Base-by-base conservation (phyloP, 805 yeast genomes). In the Komagataella populi region DNA sequence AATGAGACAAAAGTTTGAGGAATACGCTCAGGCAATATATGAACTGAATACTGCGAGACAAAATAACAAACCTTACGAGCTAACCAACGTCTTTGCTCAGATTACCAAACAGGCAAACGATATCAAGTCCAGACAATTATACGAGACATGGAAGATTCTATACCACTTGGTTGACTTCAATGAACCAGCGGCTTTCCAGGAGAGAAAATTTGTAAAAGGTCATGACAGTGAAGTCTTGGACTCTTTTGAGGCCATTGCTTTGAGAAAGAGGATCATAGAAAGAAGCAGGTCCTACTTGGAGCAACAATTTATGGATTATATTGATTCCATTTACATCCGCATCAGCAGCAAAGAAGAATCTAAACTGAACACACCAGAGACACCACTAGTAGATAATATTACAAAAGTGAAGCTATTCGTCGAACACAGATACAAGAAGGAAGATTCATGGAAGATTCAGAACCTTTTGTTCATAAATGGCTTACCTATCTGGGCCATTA, bases 401-500 rank as follows among this genome's bases (percentile, higher is more conserved):
- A 83, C 81, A 63, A 90, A 86, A 60, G 77, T 90, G 36, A 76
- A 77, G 54, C 79, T 84, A 50, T 76, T 86, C 60, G 64, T 78
- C 60, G 73, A 80, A 53, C 52, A 68, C 64, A 59, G 77, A 66
- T 61, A 67, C 64, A 54, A 63, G 49, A 61, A 58, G 43, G 53
- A 53, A 49, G 57, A 60, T 18, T 66, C 70, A 36, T 74, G 84
- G 82, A 73, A 72, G 51, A 58, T 74, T 44, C 70, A 72, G n/a
- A 76, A 77, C 54, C 59, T 85, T 48, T 74, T 83, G 45, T 69
- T 83, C 51, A 81, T 88, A 22, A 90, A 91, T 65, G 89, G 89
- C 16, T 71, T 78, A 1, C 98, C 98, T 7, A 78, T 93, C n/a
- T 91, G 99, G 99, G 96, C 96, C 0, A 68, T 88, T 44, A 68